Base-by-base conservation (phyloP, 2,329 filamentous ascomycete genomes). In the Harringtonia aguacate region DNA sequence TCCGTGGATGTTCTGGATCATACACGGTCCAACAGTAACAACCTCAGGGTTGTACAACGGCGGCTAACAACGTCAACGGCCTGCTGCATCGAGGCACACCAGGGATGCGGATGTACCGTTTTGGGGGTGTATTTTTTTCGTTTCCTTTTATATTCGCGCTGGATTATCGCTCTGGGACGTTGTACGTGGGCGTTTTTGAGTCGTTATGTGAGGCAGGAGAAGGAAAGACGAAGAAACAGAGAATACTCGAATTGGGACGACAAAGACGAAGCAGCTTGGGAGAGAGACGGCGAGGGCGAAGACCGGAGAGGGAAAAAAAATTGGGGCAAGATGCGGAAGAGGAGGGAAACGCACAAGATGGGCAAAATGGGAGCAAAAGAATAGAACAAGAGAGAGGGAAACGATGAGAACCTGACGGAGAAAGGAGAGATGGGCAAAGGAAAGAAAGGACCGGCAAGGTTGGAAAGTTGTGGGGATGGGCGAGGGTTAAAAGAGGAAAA, bases 381-480 rank as follows among this genome's bases (percentile, higher is more conserved):
- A 7, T 7, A 22, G 28, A 7, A 17, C 6, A 17, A 35, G 13
- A 8, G 33, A 20, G 13, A 7, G 6, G 12, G 15, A 27, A 28
- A 38, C 3, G 21, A n/a, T 17, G 18, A 31, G 35, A 13, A 35
- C 9, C 29, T 27, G 33, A 33, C 31, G 33, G 27, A 36, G n/a
- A 36, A 36, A 12, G 1, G 15, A 21, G 7, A 3, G 28, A 34
- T 5, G 17, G 22, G 7, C 8, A 27, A 29, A 35, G 12, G 22
- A 17, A 29, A 41, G 35, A 39, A 43, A 44, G 20, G 45, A 36
- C 39, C 35, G 39, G 45, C 39, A 41, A 43, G 36, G 44, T 47
- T 31, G 46, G 44, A 35, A 48, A 45, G 39, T 36, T 50, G 49
- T 50, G 49, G 49, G 44, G 49, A 50, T 49, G 47, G 31, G 43